These are phyloP conservation scores for Jaltomata sinuosa DNA, from an alignment of 257 asterid species.

Conservation along the genomic window DNA sequence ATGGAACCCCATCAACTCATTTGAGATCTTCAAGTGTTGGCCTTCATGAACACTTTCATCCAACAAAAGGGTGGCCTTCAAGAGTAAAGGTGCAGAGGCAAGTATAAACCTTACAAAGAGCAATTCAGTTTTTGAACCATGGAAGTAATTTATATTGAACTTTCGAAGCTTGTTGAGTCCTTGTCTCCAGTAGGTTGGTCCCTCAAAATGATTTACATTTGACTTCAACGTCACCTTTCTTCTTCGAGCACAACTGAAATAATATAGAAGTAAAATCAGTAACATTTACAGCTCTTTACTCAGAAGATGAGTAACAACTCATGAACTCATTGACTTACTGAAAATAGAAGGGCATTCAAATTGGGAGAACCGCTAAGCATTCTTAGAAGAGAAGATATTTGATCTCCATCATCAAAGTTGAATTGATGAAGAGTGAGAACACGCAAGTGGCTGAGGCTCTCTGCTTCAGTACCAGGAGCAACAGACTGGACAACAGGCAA, in stretches of 20 bases:
- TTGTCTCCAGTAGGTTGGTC: not conserved
- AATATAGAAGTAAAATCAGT: too few relatives aligned
- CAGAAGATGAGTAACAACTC: too few relatives aligned
- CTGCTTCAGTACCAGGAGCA: not conserved
- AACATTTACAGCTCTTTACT: too few relatives aligned
- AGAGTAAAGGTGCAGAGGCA: not conserved
- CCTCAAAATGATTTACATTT: too few relatives aligned
- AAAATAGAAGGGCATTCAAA: not conserved
- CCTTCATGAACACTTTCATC: not conserved
- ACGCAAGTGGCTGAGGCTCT: too few relatives aligned
- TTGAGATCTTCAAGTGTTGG: not conserved
- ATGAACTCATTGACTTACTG: not conserved
- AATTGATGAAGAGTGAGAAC: too few relatives aligned
- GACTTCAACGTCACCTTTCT: not conserved
- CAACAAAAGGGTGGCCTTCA: too few relatives aligned
- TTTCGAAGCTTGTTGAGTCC: not conserved
- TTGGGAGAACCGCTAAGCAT: not conserved
- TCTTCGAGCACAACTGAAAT: not conserved
- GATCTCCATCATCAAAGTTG: not conserved
- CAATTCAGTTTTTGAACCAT: not conserved
- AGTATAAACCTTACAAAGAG: not conserved
- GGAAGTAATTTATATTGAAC: too few relatives aligned
- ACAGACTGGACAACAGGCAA: too few relatives aligned
- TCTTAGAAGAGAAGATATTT: not conserved
- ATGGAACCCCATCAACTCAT: not conserved